Percentiles rank a stretch among this genome's conserved stretches.
Conservation (phyloP, 768 basidiomycete genomes). For the Mycena filopes region DNA sequence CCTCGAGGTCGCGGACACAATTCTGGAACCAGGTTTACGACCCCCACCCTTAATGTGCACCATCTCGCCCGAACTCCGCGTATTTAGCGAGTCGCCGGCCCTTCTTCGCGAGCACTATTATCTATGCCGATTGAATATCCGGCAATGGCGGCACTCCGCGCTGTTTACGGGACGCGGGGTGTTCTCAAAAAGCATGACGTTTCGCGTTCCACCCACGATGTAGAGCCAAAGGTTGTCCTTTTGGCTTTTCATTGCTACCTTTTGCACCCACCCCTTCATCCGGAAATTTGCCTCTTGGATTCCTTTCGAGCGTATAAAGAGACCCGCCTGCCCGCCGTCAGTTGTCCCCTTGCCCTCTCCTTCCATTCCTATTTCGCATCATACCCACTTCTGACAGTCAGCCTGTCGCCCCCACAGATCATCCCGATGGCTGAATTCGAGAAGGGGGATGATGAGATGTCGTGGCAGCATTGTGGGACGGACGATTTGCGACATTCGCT, state of each 20-base stretch:
- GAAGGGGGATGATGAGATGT: constrained; percentile 31
- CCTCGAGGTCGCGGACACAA: constrained; percentile 5
- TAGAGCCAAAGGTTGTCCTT: constrained; percentile 31
- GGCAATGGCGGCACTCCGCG: constrained; percentile 27
- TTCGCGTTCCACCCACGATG: constrained; percentile 26
- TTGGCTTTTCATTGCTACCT: constrained; percentile 28
- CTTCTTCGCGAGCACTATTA: constrained; percentile 26
- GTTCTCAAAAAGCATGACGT: constrained; percentile 32
- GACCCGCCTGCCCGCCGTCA: constrained; percentile 7
- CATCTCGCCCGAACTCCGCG: constrained; percentile 16
- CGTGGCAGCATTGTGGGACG: constrained; percentile 34
- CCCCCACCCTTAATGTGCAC: not conserved
- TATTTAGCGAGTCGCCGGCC: constrained; percentile 19
- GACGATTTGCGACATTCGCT: constrained; percentile 33
- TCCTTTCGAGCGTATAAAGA: constrained; percentile 21
- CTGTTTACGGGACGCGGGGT: constrained; percentile 23
- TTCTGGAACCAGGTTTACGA: constrained; percentile 28
- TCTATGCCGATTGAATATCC: constrained; percentile 19
- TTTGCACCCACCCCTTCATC: too few relatives aligned
- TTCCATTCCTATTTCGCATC: constrained; percentile 10
- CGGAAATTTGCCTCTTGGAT: constrained; percentile 7
- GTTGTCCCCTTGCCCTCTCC: not conserved
- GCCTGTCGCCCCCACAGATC: constrained; percentile 32
- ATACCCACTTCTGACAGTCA: constrained; percentile 20
- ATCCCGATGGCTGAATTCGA: constrained; percentile 25